phyloP scores from a whole-genome alignment of 768 basidiomycete species.

The Rhodotorula taiwanensis region DNA sequence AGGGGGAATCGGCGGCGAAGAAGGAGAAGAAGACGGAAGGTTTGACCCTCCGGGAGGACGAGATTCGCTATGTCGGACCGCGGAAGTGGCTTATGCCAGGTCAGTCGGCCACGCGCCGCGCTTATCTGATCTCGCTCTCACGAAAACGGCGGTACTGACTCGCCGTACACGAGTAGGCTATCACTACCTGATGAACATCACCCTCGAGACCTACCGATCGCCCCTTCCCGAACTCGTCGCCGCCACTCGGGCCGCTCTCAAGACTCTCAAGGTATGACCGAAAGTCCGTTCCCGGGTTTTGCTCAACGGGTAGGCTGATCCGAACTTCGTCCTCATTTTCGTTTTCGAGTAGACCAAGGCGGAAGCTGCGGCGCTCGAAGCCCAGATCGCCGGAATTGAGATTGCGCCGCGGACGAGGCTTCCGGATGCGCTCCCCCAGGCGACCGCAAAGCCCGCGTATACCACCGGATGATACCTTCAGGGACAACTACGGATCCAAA shows the following conservation, averaged over 20 bases:
- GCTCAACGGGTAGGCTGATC: not conserved
- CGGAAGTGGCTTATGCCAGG: conserved; percentile 25
- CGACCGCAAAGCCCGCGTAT: no score
- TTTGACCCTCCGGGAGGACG: conserved; percentile 9
- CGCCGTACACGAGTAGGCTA: not conserved
- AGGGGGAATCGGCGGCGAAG: no score
- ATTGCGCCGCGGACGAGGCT: not conserved
- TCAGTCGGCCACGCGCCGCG: not conserved
- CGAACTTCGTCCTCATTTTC: not conserved
- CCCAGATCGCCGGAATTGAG: not conserved
- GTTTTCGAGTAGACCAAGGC: not conserved
- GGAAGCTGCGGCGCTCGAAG: not conserved
- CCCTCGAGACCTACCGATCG: conserved; percentile 21
- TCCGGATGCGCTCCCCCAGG: not conserved
- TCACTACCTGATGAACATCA: conserved; percentile 18
- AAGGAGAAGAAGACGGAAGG: not conserved
- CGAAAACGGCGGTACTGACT: not conserved
- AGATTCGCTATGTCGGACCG: conserved; percentile 9
- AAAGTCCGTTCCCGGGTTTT: conserved; percentile 3
- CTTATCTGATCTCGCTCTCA: no score
- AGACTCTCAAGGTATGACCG: not conserved
- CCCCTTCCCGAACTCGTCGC: conserved; percentile 26
- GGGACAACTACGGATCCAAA: no score
- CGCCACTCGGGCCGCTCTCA: conserved; percentile 1
- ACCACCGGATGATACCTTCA: no score